Conservation (phyloP, 2,329 filamentous ascomycete genomes). For the Phaeoacremonium minimum region DNA sequence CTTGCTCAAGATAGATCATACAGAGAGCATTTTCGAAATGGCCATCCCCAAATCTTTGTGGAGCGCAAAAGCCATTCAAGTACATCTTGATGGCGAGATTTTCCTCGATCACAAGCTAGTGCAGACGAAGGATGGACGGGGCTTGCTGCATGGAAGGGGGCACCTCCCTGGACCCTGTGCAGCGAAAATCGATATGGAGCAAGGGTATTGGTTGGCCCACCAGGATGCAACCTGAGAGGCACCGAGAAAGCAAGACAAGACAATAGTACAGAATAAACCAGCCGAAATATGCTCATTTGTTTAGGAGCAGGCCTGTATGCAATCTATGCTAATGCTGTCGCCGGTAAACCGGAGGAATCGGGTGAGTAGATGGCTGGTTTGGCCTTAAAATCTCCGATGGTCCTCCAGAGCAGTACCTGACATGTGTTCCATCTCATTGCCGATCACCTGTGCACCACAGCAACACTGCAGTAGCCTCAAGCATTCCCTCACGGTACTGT, state of each 20-base stretch:
- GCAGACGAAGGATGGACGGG: not conserved
- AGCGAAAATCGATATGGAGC: not conserved
- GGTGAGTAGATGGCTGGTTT: not conserved
- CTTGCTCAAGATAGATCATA: too few relatives aligned
- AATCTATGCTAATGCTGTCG: too few relatives aligned
- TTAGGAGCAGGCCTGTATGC: not conserved
- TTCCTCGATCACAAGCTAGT: too few relatives aligned
- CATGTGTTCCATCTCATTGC: not conserved
- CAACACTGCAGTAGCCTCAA: not conserved
- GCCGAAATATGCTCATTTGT: not conserved
- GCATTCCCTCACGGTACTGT: too few relatives aligned
- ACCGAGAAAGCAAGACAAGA: too few relatives aligned
- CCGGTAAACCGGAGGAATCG: not conserved
- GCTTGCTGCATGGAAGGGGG: not conserved
- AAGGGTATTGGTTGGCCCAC: not conserved
- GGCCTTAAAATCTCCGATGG: not conserved
- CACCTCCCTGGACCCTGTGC: not conserved
- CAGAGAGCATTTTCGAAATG: too few relatives aligned
- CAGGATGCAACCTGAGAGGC: too few relatives aligned
- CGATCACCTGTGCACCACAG: not conserved
- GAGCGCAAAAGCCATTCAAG: too few relatives aligned
- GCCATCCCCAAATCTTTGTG: too few relatives aligned
- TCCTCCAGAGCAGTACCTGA: not conserved
- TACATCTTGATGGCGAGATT: too few relatives aligned
- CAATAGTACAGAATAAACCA: too few relatives aligned